Base-by-base conservation (phyloP, 2,329 filamentous ascomycete genomes). In the Fusarium subtropicale region DNA sequence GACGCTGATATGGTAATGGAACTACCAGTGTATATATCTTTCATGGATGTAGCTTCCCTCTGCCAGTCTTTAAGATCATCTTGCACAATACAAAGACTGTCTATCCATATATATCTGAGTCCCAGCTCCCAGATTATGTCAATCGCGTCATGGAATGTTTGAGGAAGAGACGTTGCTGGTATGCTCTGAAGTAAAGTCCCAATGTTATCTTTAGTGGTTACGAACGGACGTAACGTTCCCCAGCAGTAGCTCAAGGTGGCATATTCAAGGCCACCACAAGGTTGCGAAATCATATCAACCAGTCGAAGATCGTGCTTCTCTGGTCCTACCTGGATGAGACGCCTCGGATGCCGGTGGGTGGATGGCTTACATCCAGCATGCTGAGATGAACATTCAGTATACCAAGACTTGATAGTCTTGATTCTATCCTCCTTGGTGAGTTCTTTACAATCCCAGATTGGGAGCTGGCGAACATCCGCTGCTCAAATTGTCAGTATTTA, bases 11-110 rank as follows among this genome's bases (percentile, higher is more conserved):
- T 57, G 5, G 56, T 65, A 18, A 65, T n/a, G 7, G 52, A 38
- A 30, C 56, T 48, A 1, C 44, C n/a, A 13, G 26, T 53, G 6
- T 67, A 69, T 0, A 47, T 28, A 0, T 38, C 56, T 26, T 56
- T 34, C 59, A 71, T 62, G 2, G 41, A 12, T 3, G 36, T 22
- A 1, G 58, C 33, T 33, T 71, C 68, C 1, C 41, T 26, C 1
- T 30, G 33, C 60, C 64, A 69, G 28, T 71, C 68, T 11, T 51
- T 11, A 2, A 42, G 24, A 18, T 69, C 56, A 20, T 69, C 64
- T 42, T 73, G 67, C 2, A 69, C 33, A n/a, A 72, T 64, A 18
- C 68, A 72, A 4, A 72, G 50, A 1, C 62, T 36, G 24, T 64
- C 56, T 7, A 72, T 63, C 71, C 68, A 73, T 22, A 73, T 42